Base-by-base conservation (phyloP, 2,329 filamentous ascomycete genomes). In the Stagonosporopsis vannaccii region DNA sequence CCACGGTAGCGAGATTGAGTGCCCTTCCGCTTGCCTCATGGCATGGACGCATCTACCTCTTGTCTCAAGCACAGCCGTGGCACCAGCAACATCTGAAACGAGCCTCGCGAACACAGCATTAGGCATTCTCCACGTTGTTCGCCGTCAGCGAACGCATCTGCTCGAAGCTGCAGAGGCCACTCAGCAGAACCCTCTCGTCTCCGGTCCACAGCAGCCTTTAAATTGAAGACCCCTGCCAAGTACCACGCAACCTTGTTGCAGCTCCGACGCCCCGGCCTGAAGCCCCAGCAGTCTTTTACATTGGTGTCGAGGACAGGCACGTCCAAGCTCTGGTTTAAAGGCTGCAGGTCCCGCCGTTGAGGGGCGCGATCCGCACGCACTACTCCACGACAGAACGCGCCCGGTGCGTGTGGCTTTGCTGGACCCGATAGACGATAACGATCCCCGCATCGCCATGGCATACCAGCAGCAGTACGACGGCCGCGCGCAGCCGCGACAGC, bases 401-500 rank as follows among this genome's bases (percentile, higher is more conserved):
- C 63, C 56, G 60, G 61, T 58, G 53, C 53, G 35, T 30, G 53
- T 44, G 51, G 49, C 49, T 59, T 59, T 48, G 55, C 61, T 59
- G 51, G 33, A 46, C 35, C 58, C 60, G 56, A 60, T 59, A 61
- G 56, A 61, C 57, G 58, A 52, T 55, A 51, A 50, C 56, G 50
- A 33, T 7, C 54, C 51, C 51, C 47, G 52, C 51, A 46, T 56
- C 64, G 58, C 56, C 55, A 78, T 78, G 76, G 76, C 77, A 22
- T 76, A 78, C 64, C 75, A 77, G 59, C 73, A 77, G 60, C 72
- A 72, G 47, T 65, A 75, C 60, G 65, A 69, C 51, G 61, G 68
- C 26, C 75, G 75, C 57, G 63, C 71, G 45, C 74, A 72, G 53
- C 65, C 69, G 53, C 74, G 67, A 50, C 67, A 67, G 47, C 69